Evolutionary conservation across 495 filamentous ascomycete species (phyloP), one percentile per base, ranked within the genome.

Genomic region (Thermothielavioides terrestris): DNA sequence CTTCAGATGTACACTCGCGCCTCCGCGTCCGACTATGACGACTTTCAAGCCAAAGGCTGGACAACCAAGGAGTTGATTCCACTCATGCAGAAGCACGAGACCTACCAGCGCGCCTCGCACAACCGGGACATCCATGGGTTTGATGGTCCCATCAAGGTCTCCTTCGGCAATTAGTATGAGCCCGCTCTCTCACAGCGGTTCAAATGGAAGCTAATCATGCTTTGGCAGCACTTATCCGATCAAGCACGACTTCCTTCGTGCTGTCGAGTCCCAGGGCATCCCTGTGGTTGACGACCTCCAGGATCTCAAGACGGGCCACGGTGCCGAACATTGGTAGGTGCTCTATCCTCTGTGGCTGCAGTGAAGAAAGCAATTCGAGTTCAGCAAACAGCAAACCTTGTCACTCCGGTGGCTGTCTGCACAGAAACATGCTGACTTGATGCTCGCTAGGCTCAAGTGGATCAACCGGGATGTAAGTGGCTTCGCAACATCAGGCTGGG

Each of bases 71-170:
- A 89, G 50, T 71, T 89, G 11, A 64, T 91, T 23, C 86, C 86
- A 1, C 71, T 91, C 12, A 89, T 89, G 85, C 85, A 72, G 66
- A 89, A 87, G 70, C 82, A 87, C 56, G 87, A 90, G 69, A 90
- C 85, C 0, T 92, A 90, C 54, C 85, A 89, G 63, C 74, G 85
- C 20, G 73, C 84, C 12, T 83, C 75, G 54, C 86, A 86, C 57
- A 88, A 89, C 47, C 73, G 77, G 41, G 85, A 89, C 32, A 58
- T 86, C 26, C 86, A 92, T 56, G 86, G 86, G 14, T 86, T 83
- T 43, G 83, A 86, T 4, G 86, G 86, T 0, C 86, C 87, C 1
- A 89, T 92, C 68, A 89, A 89, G 63, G 87, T 89, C 25, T 89
- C 85, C 0, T 89, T 89, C 52, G 86, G 86, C 31, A 89, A 85